phyloP scores from a whole-genome alignment of 306 rosid genomes.

The Urtica urens region DNA sequence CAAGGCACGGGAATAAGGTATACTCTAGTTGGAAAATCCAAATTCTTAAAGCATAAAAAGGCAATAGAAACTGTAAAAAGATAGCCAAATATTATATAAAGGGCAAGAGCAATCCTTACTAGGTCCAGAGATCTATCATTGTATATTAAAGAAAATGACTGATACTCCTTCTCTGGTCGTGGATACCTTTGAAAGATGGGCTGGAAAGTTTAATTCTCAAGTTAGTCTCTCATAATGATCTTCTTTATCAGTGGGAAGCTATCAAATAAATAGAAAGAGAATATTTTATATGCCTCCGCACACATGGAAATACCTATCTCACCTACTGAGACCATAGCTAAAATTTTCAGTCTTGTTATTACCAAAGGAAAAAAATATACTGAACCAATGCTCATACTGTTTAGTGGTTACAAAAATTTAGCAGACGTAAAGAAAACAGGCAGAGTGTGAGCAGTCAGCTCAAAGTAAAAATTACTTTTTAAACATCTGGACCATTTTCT shows the following conservation, averaged over 20 bases:
- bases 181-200: constrained; percentile 99
- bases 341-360: no score
- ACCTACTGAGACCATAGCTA: no score
- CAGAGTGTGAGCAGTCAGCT: no score
- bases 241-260: constrained; percentile 11
- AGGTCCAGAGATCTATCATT: constrained; percentile 88
- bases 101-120: constrained; percentile 37
- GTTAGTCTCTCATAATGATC: constrained; percentile 28
- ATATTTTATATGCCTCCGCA: no score
- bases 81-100: constrained; percentile 2
- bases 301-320: no score
- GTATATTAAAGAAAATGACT: constrained; percentile 95
- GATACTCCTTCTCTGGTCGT: constrained; percentile 96
- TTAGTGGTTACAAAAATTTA: no score
- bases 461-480: no score
- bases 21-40: constrained; percentile 4
- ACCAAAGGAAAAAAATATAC: no score
- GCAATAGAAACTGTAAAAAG: background rate
- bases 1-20: constrained; percentile 21
- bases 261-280: background rate
- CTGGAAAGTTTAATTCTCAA: constrained; percentile 37
- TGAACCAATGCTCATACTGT: no score
- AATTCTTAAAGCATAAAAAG: background rate
- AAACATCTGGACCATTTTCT: no score
- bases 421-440: no score